Evolutionary conservation across 768 basidiomycete species (phyloP).

Genomic region (Hebeloma cylindrosporum): DNA sequence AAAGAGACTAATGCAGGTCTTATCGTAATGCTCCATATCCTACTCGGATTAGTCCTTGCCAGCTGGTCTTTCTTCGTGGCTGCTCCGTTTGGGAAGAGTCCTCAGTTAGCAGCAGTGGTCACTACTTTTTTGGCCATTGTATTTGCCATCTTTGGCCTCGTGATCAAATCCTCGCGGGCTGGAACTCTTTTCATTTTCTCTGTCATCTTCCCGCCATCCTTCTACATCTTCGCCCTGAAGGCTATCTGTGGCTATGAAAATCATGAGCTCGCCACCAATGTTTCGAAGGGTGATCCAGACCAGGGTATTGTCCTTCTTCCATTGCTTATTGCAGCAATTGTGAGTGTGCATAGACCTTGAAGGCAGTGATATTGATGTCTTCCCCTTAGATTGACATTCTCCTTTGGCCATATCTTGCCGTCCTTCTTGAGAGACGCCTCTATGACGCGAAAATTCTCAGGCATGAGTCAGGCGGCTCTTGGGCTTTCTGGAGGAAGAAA

Average conservation of each 20-base stretch:
- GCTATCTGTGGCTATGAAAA: conserved; percentile 70
- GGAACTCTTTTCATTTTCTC: conserved; percentile 62
- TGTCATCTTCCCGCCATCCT: conserved; percentile 72
- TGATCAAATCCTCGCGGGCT: conserved; percentile 43
- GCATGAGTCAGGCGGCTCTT: too few relatives aligned
- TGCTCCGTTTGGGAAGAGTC: conserved; percentile 71
- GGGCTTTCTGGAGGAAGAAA: conserved; percentile 40
- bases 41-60: conserved; percentile 65
- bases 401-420: conserved; percentile 70
- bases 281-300: conserved; percentile 62
- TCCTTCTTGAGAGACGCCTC: conserved; percentile 54
- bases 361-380: neutral
- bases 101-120: conserved; percentile 66
- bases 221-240: conserved; percentile 70
- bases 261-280: conserved; percentile 51
- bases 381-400: conserved; percentile 60
- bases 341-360: conserved; percentile 31
- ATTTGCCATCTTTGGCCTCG: conserved; percentile 64
- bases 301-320: conserved; percentile 52
- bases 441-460: conserved; percentile 46
- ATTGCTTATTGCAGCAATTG: conserved; percentile 64
- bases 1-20: conserved; percentile 56
- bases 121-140: conserved; percentile 66
- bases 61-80: conserved; percentile 74
- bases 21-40: conserved; percentile 61